phyloP scores from a whole-genome alignment of 306 rosid species.

The Ziziphus jujuba region DNA sequence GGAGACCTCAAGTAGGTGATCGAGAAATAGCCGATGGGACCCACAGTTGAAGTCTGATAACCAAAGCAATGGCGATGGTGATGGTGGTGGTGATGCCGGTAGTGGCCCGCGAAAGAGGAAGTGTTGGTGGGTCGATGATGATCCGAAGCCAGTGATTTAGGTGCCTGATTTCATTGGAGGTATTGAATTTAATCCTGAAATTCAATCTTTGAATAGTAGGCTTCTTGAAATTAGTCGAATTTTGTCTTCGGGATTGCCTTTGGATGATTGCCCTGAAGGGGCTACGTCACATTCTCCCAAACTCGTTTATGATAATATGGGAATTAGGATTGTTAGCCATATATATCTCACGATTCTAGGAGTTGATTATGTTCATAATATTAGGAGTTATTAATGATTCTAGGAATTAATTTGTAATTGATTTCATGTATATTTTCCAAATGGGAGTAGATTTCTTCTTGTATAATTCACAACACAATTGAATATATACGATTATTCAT shows the following conservation, averaged over 20 bases:
- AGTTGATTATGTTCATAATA: too few species aligned
- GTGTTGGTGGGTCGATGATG: constrained; percentile 95
- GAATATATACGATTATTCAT: too few species aligned
- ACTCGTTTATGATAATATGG: constrained; percentile 90
- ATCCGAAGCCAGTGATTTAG: constrained; percentile 85
- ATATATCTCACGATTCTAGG: too few species aligned
- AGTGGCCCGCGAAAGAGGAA: constrained; percentile 71
- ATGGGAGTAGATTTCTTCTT: too few species aligned
- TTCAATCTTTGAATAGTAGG: constrained; percentile 90
- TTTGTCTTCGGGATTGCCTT: constrained; percentile 88
- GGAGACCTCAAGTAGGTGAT: constrained; percentile 78
- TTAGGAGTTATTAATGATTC: too few species aligned
- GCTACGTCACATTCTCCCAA: constrained; percentile 95
- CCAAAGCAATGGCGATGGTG: constrained; percentile 57
- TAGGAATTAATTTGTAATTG: too few species aligned
- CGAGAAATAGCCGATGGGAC: constrained; percentile 92
- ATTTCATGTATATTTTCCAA: too few species aligned
- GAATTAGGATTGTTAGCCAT: constrained; percentile 90
- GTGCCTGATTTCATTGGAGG: constrained; percentile 97
- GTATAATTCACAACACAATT: too few species aligned
- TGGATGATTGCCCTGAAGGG: constrained; percentile 97
- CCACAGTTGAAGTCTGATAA: constrained; percentile 86
- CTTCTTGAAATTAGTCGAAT: too few species aligned
- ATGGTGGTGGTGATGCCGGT: constrained; percentile 50
- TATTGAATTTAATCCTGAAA: constrained; percentile 90